These are phyloP conservation scores for Ustanciosporium gigantosporum DNA, from an alignment of 1,284 basidiomycete genomes.

Conservation along the genomic window DNA sequence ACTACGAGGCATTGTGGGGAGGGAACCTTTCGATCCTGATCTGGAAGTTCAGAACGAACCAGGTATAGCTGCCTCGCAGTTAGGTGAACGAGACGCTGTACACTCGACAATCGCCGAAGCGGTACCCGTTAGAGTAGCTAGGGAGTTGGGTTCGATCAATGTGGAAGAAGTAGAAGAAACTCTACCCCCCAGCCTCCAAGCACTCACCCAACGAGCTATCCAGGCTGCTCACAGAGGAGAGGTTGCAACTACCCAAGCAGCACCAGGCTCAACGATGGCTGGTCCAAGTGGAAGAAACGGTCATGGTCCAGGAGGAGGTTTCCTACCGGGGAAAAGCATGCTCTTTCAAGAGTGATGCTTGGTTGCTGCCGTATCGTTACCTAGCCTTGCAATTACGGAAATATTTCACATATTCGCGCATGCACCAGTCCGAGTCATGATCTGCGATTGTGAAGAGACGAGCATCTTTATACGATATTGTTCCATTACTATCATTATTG, in stretches of 20 bases:
- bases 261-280: neutral
- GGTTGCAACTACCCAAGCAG: neutral
- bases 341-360: constrained; percentile 38
- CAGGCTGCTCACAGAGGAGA: constrained; percentile 6
- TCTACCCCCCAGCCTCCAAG: constrained; percentile 33
- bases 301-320: constrained; percentile 23
- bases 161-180: constrained; percentile 40
- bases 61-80: constrained; percentile 23
- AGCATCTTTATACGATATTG: too few species aligned
- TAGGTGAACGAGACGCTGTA: constrained; percentile 22
- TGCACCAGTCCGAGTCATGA: too few species aligned
- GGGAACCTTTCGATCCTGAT: constrained; percentile 49
- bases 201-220: constrained; percentile 13
- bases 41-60: constrained; percentile 45
- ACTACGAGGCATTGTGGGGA: constrained; percentile 51
- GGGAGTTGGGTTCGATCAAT: constrained; percentile 20
- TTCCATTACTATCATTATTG: too few species aligned
- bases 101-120: constrained; percentile 37
- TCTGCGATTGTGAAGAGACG: too few species aligned
- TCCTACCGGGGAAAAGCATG: constrained; percentile 31
- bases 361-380: too few species aligned
- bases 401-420: too few species aligned
- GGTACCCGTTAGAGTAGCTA: constrained; percentile 24
- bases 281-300: constrained; percentile 15
- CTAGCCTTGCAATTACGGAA: too few species aligned